These are phyloP conservation scores for Microthlaspi erraticum DNA, from an alignment of 345 rosid genomes.

Conservation along the genomic window DNA sequence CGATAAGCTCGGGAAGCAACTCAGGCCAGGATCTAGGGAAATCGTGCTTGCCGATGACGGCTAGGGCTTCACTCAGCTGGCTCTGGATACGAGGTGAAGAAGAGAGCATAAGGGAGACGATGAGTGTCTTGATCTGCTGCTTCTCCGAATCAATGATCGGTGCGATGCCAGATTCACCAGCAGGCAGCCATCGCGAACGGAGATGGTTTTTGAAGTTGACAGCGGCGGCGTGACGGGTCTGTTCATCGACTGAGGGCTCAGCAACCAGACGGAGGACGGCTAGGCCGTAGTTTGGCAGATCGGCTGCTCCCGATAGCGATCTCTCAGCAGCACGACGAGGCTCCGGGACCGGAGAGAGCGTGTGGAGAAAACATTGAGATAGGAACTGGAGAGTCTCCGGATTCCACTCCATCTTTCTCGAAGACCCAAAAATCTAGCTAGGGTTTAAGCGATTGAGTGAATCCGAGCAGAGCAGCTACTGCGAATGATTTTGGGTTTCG, in stretches of 20 bases:
- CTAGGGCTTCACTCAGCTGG: constrained; percentile 91
- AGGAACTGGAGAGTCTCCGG: constrained; percentile 68
- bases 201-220: constrained; percentile 96
- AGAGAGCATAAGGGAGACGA: constrained; percentile 86
- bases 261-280: constrained; percentile 85
- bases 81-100: constrained; percentile 82
- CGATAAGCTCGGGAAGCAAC: constrained; percentile 81
- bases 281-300: constrained; percentile 73
- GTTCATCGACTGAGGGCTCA: constrained; percentile 75
- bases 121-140: constrained; percentile 78
- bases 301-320: constrained; percentile 61
- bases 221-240: constrained; percentile 92
- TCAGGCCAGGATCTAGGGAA: constrained; percentile 85
- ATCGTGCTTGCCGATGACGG: constrained; percentile 89
- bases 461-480: constrained; percentile 24
- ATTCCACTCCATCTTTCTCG: constrained; percentile 64
- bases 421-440: background rate
- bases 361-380: constrained; percentile 80
- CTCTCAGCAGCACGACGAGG: constrained; percentile 91
- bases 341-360: constrained; percentile 75
- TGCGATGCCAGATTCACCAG: constrained; percentile 47
- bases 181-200: constrained; percentile 76
- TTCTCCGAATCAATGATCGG: constrained; percentile 73
- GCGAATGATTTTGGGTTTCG: constrained; percentile 27
- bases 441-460: constrained; percentile 25